These are phyloP conservation scores for Clavariopsis aquatica DNA, from an alignment of 495 filamentous ascomycete species.

Conservation along the genomic window DNA sequence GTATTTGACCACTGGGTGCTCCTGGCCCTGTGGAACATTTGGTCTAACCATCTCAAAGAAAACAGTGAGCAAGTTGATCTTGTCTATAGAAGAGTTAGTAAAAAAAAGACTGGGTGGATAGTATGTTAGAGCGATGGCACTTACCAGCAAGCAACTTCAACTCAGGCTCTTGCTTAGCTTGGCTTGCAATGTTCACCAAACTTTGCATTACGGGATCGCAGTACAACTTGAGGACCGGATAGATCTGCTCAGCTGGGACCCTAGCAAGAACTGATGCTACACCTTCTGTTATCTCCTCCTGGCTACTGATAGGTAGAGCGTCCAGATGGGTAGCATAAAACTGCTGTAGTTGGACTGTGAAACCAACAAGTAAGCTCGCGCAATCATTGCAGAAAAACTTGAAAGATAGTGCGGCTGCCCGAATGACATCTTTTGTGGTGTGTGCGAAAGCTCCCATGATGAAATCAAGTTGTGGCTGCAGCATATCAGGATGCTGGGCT, in stretches of 20 bases:
- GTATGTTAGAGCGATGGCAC: constrained; percentile 29
- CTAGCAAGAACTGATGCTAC: constrained; percentile 87
- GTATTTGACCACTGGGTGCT: constrained; percentile 93
- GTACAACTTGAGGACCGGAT: constrained; percentile 83
- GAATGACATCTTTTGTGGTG: constrained; percentile 79
- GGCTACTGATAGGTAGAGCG: constrained; percentile 77
- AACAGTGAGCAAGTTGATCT: constrained; percentile 85
- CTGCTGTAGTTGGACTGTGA: constrained; percentile 78
- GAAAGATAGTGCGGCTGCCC: constrained; percentile 89
- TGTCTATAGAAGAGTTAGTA: constrained; percentile 55
- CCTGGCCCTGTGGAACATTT: constrained; percentile 66
- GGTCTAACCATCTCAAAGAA: constrained; percentile 82
- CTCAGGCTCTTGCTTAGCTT: constrained; percentile 74
- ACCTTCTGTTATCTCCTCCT: constrained; percentile 94
- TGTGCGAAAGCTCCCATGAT: constrained; percentile 89
- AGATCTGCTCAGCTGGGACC: constrained; percentile 76
- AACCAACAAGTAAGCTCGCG: constrained; percentile 74
- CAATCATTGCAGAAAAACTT: constrained; percentile 97
- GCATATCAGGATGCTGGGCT: constrained; percentile 83
- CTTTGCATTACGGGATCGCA: constrained; percentile 88
- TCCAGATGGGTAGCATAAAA: constrained; percentile 90
- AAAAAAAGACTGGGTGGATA: not conserved
- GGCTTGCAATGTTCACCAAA: constrained; percentile 82
- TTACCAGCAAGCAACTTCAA: constrained; percentile 81
- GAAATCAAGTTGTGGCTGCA: constrained; percentile 89